Base-by-base conservation (phyloP, 208 protist species). In the Blechomonas ayalai region DNA sequence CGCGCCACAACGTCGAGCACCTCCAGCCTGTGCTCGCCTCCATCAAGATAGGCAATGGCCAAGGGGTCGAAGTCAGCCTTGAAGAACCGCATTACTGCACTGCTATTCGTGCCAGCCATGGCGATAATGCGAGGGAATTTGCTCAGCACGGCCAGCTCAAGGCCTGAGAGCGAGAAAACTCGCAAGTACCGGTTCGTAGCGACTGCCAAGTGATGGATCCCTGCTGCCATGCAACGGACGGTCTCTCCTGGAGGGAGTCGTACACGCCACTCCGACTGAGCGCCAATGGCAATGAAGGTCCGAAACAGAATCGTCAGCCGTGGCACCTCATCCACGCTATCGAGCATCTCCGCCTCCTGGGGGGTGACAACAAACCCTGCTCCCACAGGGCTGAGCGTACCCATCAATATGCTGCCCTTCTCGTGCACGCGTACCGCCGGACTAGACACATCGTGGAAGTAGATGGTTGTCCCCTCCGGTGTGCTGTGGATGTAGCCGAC, bases 361-460 rank as follows among this genome's bases (percentile, higher is more conserved):
- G 34, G 24, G 15, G 68, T 42, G 16, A 91, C 44, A 35, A 86
- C 53, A 46, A 92, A 84, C 28, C 52, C 73, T 12, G 71, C 83
- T 3, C 83, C 83, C 52, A 82, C 71, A 15, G 79, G 79, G 41
- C 83, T 83, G 2, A 92, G 56, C 20, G 79, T 45, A 12, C 69
- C 83, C 83, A 92, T 89, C 34, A 86, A 22, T 4, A 89, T 50
- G 4, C 64, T 64, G 8, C 72, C 73, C n/a, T 60, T 62, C 45
- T 80, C 65, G 33, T 59, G 27, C 31, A 92, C 25, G 18, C 76
- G 75, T 12, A 92, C 74, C 4, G 77, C 67, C 2, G 79, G 72
- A 29, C 66, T 40, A 16, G 74, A 72, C 20, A 90, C 77, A 45
- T 93, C 80, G 58, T 90, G 84, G 52, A 93, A 93, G 62, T 88